These are phyloP conservation scores for Entomortierella chlamydospora DNA, from an alignment of 192 early-diverging fungal genomes.

Conservation along the genomic window DNA sequence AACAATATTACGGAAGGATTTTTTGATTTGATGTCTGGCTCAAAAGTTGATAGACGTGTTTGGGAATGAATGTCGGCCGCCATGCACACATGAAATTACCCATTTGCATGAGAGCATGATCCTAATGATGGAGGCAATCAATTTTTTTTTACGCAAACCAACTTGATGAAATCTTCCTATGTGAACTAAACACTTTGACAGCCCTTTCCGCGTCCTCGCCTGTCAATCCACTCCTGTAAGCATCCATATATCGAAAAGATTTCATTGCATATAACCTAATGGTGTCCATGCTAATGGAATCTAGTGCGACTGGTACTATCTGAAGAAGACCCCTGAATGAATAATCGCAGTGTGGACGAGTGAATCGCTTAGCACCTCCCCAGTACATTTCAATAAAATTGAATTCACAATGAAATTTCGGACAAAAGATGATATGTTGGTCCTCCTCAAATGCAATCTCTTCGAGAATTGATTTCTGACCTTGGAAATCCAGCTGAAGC, in stretches of 20 bases:
- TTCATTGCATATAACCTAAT: constrained; percentile 24
- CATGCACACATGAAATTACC: too few species aligned
- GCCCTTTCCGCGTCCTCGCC: background rate
- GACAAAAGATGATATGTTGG: constrained; percentile 1
- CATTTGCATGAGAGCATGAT: too few species aligned
- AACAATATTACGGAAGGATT: too few species aligned
- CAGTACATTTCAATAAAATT: constrained; percentile 12
- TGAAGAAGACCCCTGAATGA: constrained; percentile 16
- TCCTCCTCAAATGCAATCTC: constrained; percentile 7
- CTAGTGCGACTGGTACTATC: constrained; percentile 12
- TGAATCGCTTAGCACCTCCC: background rate
- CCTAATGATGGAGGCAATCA: too few species aligned
- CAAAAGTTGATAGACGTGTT: too few species aligned
- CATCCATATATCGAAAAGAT: constrained; percentile 32
- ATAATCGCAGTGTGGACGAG: constrained; percentile 19
- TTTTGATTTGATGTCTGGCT: too few species aligned
- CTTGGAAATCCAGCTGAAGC: constrained; percentile 34
- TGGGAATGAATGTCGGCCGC: too few species aligned
- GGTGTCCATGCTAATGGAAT: constrained; percentile 20
- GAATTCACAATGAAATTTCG: constrained; percentile 7
- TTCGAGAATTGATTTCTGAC: constrained; percentile 21
- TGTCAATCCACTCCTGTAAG: constrained; percentile 21
- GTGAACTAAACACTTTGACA: background rate
- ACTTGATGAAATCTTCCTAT: background rate
- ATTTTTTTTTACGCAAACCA: too few species aligned